A percentile compares a stretch with the other conserved stretches of the same genome.
phyloP scores from a whole-genome alignment of 176 grass and related monocot genomes.

The Juncus effusus region DNA sequence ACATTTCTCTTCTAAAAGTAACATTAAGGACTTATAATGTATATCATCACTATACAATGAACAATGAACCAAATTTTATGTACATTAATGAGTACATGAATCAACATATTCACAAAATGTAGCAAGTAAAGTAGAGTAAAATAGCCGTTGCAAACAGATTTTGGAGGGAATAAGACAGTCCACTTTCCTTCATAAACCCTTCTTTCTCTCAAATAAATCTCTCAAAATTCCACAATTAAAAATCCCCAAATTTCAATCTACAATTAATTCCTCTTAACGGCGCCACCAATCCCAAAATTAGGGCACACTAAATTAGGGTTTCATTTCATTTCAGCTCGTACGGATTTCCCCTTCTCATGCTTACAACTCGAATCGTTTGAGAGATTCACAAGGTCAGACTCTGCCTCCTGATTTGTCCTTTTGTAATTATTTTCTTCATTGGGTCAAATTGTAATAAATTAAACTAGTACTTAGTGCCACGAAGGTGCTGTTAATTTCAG shows the following conservation, averaged over 20 bases:
- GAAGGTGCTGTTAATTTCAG: neutral
- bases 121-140: neutral
- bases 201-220: neutral
- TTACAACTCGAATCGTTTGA: slow-evolving; percentile 15
- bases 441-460: slow-evolving; percentile 12
- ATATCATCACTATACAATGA: neutral
- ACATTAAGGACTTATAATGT: neutral
- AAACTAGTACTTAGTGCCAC: slow-evolving; percentile 1
- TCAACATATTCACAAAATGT: neutral
- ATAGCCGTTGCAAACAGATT: slow-evolving; percentile 15
- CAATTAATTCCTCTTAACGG: neutral
- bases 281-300: neutral
- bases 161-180: slow-evolving; percentile 12
- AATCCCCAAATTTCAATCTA: neutral
- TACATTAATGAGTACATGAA: neutral
- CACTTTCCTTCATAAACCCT: neutral
- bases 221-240: neutral
- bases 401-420: slow-evolving; percentile 19
- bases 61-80: neutral
- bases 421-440: neutral
- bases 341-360: neutral
- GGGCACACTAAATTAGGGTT: slow-evolving; percentile 14
- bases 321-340: slow-evolving; percentile 1
- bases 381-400: slow-evolving; percentile 17
- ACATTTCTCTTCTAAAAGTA: slow-evolving; percentile 2